Evolutionary conservation across 306 rosid species (phyloP).

Genomic region (Citrullus mucosospermus): DNA sequence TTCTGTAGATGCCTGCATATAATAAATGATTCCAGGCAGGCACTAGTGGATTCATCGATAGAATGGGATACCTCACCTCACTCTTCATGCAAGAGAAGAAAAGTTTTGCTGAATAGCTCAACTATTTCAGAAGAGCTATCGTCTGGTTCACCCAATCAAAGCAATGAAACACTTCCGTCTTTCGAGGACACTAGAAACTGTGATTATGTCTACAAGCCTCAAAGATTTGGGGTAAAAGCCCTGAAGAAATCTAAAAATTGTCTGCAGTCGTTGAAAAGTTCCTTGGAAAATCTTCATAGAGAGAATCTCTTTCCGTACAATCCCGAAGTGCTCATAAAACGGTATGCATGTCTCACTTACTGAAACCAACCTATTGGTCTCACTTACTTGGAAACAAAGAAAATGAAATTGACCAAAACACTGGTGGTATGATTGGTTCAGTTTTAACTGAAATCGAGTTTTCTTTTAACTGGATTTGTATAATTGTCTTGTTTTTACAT

Average conservation of each 20-base stretch:
- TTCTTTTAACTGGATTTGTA: neutral
- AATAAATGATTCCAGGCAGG: slow-evolving; percentile 48
- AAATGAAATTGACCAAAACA: neutral
- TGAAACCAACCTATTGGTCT: neutral
- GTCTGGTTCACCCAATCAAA: slow-evolving; percentile 9
- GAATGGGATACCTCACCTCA: slow-evolving; percentile 18
- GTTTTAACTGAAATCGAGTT: neutral
- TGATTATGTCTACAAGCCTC: slow-evolving; percentile 17
- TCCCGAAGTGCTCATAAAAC: slow-evolving; percentile 7
- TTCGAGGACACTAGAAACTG: neutral
- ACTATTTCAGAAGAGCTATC: slow-evolving; percentile 13
- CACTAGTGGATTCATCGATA: slow-evolving; percentile 39
- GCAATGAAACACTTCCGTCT: slow-evolving; percentile 6
- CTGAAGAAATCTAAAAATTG: slow-evolving; percentile 49
- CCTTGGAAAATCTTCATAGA: slow-evolving; percentile 62
- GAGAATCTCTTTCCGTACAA: slow-evolving; percentile 46
- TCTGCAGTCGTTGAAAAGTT: slow-evolving; percentile 49
- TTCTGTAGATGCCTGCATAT: slow-evolving; percentile 48
- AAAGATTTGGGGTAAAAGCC: slow-evolving; percentile 11
- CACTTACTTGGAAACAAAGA: neutral
- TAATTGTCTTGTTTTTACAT: neutral
- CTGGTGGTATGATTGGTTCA: neutral
- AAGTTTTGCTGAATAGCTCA: slow-evolving; percentile 16
- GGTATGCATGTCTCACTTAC: neutral
- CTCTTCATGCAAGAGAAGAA: slow-evolving; percentile 57